These are phyloP conservation scores for Phaeosphaeria sp. DNA, from an alignment of 2,329 filamentous ascomycete genomes.

Conservation along the genomic window DNA sequence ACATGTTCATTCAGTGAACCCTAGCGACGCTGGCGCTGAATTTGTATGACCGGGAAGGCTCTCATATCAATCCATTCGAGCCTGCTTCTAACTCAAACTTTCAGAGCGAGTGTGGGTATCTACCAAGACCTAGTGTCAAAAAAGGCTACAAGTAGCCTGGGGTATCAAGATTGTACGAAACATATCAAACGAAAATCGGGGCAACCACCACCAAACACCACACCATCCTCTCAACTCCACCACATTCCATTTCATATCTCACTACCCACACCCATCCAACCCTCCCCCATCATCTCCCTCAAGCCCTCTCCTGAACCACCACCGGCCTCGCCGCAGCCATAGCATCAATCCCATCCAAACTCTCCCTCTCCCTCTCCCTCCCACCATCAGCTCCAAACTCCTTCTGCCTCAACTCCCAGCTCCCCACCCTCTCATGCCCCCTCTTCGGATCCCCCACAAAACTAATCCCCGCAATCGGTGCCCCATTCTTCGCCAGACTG, in stretches of 20 bases:
- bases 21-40: too few species aligned
- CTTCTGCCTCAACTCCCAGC: slow-evolving; percentile 62
- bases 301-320: slow-evolving; percentile 58
- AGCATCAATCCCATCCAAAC: slow-evolving; percentile 55
- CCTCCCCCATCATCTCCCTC: too few species aligned
- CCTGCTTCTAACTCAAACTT: too few species aligned
- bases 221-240: background rate
- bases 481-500: slow-evolving; percentile 53
- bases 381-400: slow-evolving; percentile 37
- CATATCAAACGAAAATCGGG: slow-evolving; percentile 10
- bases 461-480: slow-evolving; percentile 38
- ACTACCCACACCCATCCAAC: background rate
- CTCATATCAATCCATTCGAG: too few species aligned
- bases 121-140: too few species aligned
- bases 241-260: background rate
- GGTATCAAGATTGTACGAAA: slow-evolving; percentile 40
- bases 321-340: slow-evolving; percentile 53
- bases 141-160: slow-evolving; percentile 3
- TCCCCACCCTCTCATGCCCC: slow-evolving; percentile 62
- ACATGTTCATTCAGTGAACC: too few species aligned
- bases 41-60: too few species aligned
- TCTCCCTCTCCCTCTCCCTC: slow-evolving; percentile 37
- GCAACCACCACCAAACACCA: background rate
- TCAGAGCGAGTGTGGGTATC: too few species aligned
- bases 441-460: slow-evolving; percentile 19